These are phyloP conservation scores for Pigoraptor vietnamica DNA, from an alignment of 78 protist species.

Conservation along the genomic window DNA sequence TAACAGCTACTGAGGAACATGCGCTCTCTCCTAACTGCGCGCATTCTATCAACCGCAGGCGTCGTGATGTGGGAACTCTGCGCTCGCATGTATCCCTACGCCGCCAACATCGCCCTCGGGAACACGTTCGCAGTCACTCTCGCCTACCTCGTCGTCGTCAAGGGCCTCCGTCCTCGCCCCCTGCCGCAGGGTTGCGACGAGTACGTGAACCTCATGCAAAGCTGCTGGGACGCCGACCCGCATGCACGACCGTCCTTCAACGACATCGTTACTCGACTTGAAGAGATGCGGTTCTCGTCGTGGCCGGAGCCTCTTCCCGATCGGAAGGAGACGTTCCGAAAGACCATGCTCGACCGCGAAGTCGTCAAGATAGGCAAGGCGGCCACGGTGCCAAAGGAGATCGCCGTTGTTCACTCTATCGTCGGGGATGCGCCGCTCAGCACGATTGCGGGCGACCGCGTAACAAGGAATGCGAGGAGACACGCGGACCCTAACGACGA, in stretches of 20 bases:
- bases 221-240: neutral
- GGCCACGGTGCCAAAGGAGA: too few species aligned
- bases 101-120: neutral
- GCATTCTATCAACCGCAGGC: neutral
- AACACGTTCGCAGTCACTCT: neutral
- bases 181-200: neutral
- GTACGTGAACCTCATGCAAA: neutral
- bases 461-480: too few species aligned
- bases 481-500: too few species aligned
- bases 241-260: neutral
- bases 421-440: too few species aligned
- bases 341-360: too few species aligned
- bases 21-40: neutral
- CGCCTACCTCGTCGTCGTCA: neutral
- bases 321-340: too few species aligned
- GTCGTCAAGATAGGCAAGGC: too few species aligned
- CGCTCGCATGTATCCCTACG: neutral
- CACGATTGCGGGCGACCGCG: too few species aligned
- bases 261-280: neutral
- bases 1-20: neutral
- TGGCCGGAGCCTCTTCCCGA: neutral
- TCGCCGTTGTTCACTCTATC: too few species aligned
- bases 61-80: neutral
- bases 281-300: neutral
- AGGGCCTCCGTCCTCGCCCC: neutral